These are phyloP conservation scores for Gynandropsis gynandra DNA, from an alignment of 345 rosid species.

Conservation along the genomic window DNA sequence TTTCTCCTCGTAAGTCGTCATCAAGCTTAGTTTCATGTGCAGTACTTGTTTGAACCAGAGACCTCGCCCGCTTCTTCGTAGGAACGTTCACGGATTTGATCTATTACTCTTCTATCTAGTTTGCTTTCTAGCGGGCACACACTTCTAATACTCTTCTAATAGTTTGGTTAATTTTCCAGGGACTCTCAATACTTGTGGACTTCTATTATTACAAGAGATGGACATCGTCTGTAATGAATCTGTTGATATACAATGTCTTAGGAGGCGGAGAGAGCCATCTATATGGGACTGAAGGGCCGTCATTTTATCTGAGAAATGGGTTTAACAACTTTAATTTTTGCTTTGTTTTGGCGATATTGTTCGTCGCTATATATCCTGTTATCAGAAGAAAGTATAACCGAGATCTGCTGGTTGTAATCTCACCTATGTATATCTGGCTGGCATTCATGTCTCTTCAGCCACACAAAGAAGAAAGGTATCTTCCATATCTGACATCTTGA, in stretches of 20 bases:
- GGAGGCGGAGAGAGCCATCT: conserved; percentile 99
- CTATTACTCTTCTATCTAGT: too few relatives aligned
- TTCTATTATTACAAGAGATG: conserved; percentile 58
- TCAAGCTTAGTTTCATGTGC: background rate
- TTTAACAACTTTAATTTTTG: conserved; percentile 94
- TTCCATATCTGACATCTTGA: conserved; percentile 13
- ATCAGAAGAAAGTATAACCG: conserved; percentile 63
- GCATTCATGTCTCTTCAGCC: conserved; percentile 93
- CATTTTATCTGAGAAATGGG: conserved; percentile 76
- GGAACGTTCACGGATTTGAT: too few relatives aligned
- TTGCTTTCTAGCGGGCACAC: conserved; percentile 5
- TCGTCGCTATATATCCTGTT: conserved; percentile 57
- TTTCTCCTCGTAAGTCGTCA: conserved; percentile 54
- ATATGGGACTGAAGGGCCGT: conserved; percentile 78
- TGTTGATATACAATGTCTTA: conserved; percentile 77
- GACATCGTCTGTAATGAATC: conserved; percentile 88
- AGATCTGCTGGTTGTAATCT: conserved; percentile 64
- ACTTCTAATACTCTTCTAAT: background rate
- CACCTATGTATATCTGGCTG: conserved; percentile 86
- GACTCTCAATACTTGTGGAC: conserved; percentile 60
- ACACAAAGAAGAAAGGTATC: conserved; percentile 96
- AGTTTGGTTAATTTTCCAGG: conserved; percentile 40
- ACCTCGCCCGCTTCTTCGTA: too few relatives aligned
- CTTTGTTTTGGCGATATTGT: conserved; percentile 74
- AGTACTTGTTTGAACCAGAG: background rate